phyloP scores from a whole-genome alignment of 169 alveolate genomes.

The Plasmodium chabaudi region DNA sequence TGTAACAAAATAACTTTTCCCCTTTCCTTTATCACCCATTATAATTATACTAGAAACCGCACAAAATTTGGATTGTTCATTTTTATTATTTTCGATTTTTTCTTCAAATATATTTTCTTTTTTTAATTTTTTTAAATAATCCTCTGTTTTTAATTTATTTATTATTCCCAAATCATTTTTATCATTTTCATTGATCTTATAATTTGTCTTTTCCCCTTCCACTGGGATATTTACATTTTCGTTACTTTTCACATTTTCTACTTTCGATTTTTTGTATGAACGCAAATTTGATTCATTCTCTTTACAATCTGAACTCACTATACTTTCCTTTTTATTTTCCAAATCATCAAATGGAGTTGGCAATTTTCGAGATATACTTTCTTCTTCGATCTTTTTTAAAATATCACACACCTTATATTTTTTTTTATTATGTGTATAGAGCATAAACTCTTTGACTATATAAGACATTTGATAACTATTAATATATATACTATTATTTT shows the following conservation, averaged over 20 bases:
- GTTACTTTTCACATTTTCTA: not conserved
- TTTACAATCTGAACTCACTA: too few species aligned
- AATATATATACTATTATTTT: constrained; percentile 46
- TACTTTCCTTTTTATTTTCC: too few species aligned
- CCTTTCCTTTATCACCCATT: constrained; percentile 63
- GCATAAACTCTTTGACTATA: constrained; percentile 33
- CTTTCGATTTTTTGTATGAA: constrained; percentile 11
- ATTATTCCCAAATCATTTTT: too few species aligned
- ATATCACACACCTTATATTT: constrained; percentile 4
- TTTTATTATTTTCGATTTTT: not conserved
- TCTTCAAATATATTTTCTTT: constrained; percentile 5
- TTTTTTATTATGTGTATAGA: constrained; percentile 6
- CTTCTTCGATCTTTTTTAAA: not conserved
- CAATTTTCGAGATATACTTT: too few species aligned
- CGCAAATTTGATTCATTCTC: too few species aligned
- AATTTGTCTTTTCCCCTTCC: not conserved
- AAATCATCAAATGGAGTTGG: too few species aligned
- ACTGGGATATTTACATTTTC: not conserved
- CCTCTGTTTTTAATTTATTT: too few species aligned
- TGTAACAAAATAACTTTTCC: constrained; percentile 34
- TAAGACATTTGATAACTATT: constrained; percentile 41
- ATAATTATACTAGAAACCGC: constrained; percentile 12
- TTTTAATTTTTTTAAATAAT: not conserved
- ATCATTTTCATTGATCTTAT: not conserved
- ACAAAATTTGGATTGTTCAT: not conserved